phyloP scores from a whole-genome alignment of 768 basidiomycete genomes.

The Boletus rubescentipes region DNA sequence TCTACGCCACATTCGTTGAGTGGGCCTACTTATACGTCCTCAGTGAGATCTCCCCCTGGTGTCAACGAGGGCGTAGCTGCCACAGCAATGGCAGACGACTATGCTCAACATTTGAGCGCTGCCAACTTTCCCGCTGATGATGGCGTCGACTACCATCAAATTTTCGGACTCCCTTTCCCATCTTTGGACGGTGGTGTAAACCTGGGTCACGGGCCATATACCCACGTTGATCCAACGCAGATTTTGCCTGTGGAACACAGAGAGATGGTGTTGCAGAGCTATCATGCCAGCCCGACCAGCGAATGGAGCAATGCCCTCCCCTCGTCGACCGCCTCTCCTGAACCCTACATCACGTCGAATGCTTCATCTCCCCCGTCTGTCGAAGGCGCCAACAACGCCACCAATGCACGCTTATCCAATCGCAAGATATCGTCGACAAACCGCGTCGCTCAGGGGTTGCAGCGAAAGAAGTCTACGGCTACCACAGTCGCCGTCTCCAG shows the following conservation, averaged over 20 bases:
- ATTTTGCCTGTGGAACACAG: constrained; percentile 53
- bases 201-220: constrained; percentile 53
- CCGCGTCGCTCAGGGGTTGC: constrained; percentile 55
- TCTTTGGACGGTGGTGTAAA: constrained; percentile 44
- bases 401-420: constrained; percentile 31
- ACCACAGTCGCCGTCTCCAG: constrained; percentile 35
- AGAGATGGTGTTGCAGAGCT: constrained; percentile 45
- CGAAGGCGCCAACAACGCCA: constrained; percentile 42
- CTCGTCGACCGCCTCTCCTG: constrained; percentile 73
- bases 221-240: constrained; percentile 92
- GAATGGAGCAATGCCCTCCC: constrained; percentile 77
- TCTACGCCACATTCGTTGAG: constrained; percentile 31
- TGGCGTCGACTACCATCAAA: constrained; percentile 55
- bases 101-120: constrained; percentile 58
- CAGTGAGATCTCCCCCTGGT: constrained; percentile 30
- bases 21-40: constrained; percentile 36
- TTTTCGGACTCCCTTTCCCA: constrained; percentile 67
- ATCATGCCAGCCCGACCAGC: constrained; percentile 78
- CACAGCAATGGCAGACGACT: constrained; percentile 67
- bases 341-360: constrained; percentile 65
- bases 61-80: constrained; percentile 54
- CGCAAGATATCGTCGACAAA: constrained; percentile 70
- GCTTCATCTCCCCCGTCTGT: constrained; percentile 73
- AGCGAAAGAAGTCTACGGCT: constrained; percentile 49
- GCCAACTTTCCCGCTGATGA: constrained; percentile 57